phyloP scores from a whole-genome alignment of 345 rosid genomes.

The Corchorus olitorius region DNA sequence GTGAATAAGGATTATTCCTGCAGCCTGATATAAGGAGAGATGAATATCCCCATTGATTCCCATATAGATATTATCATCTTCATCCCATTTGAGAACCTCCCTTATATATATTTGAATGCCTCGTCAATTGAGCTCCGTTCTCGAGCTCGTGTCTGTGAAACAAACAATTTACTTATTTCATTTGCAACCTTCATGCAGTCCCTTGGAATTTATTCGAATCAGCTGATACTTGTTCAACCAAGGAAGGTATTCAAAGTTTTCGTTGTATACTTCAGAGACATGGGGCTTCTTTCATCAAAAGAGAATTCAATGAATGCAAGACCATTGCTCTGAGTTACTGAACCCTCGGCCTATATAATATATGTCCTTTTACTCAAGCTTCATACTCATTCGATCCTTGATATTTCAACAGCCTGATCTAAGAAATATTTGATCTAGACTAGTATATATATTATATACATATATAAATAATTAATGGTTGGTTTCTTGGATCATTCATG shows the following conservation, averaged over 20 bases:
- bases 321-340: conserved; percentile 56
- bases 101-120: conserved; percentile 54
- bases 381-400: conserved; percentile 65
- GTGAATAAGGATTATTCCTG: conserved; percentile 28
- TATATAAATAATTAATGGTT: too few relatives aligned
- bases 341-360: conserved; percentile 65
- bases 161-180: conserved; percentile 59
- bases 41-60: conserved; percentile 42
- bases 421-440: too few relatives aligned
- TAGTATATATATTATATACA: too few relatives aligned
- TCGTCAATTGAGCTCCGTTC: conserved; percentile 43
- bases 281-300: conserved; percentile 55
- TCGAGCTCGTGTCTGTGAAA: conserved; percentile 43
- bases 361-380: conserved; percentile 59
- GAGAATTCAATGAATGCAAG: conserved; percentile 59
- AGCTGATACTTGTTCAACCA: conserved; percentile 51
- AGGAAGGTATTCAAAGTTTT: conserved; percentile 40
- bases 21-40: conserved; percentile 45
- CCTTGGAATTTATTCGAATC: conserved; percentile 56
- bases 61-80: conserved; percentile 44
- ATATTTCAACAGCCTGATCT: conserved; percentile 66
- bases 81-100: conserved; percentile 70
- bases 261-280: conserved; percentile 49
- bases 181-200: conserved; percentile 56
- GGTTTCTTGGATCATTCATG: too few relatives aligned